Percentiles rank a stretch among this genome's conserved stretches.
phyloP scores from a whole-genome alignment of 192 early-diverging fungal genomes.

The Glomus cerebriforme region DNA sequence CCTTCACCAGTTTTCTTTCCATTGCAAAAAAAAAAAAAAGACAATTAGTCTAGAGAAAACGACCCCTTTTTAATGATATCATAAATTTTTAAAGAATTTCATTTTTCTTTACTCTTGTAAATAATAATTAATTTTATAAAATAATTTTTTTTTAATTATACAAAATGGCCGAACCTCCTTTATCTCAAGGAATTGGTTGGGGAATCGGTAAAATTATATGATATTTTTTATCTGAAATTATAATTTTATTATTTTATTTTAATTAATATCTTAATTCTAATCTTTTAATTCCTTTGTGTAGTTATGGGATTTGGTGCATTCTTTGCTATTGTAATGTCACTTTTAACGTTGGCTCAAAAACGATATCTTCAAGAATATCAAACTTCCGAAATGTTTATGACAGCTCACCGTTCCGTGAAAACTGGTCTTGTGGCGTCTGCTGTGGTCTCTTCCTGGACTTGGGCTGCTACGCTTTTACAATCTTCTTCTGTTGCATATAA shows the following conservation, averaged over 20 bases:
- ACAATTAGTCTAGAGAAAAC: no score
- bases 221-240: neutral
- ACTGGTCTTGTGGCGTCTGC: slow-evolving; percentile 71
- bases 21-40: no score
- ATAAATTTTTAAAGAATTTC: no score
- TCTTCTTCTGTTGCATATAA: slow-evolving; percentile 70
- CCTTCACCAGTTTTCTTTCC: no score
- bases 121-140: no score
- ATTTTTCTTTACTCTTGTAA: no score
- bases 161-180: neutral
- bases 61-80: no score
- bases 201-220: slow-evolving; percentile 11
- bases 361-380: slow-evolving; percentile 65
- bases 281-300: neutral
- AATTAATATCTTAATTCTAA: neutral
- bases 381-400: slow-evolving; percentile 71
- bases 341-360: slow-evolving; percentile 64
- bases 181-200: neutral
- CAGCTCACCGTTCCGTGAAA: slow-evolving; percentile 65
- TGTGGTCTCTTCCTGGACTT: slow-evolving; percentile 67
- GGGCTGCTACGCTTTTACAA: slow-evolving; percentile 73
- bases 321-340: slow-evolving; percentile 62
- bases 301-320: slow-evolving; percentile 53
- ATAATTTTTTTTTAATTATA: neutral
- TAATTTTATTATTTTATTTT: neutral